phyloP scores from a whole-genome alignment of 495 filamentous ascomycete genomes.

The Pyrenula massariospora region DNA sequence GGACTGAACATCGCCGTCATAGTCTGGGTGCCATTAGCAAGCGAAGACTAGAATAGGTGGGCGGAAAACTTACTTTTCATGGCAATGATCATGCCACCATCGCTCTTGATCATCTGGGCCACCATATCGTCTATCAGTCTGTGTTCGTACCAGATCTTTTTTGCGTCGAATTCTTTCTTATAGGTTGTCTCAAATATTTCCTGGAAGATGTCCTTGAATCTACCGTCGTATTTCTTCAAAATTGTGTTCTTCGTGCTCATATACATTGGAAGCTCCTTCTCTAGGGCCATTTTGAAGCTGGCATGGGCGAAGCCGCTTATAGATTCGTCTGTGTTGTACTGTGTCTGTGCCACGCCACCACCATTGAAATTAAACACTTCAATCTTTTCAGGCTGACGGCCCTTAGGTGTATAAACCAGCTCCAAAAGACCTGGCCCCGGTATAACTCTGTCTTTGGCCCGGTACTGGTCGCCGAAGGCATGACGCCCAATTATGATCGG shows the following conservation, averaged over 20 bases:
- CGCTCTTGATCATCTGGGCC: slow-evolving; percentile 98
- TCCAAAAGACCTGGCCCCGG: slow-evolving; percentile 73
- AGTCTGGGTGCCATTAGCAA: slow-evolving; percentile 43
- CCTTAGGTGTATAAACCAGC: slow-evolving; percentile 83
- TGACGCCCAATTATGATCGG: slow-evolving; percentile 98
- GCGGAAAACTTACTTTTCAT: slow-evolving; percentile 66
- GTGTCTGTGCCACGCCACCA: slow-evolving; percentile 80
- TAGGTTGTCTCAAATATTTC: slow-evolving; percentile 84
- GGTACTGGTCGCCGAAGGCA: slow-evolving; percentile 97
- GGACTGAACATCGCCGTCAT: slow-evolving; percentile 97
- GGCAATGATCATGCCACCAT: slow-evolving; percentile 91
- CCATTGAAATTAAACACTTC: slow-evolving; percentile 85
- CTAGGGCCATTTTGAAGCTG: slow-evolving; percentile 85
- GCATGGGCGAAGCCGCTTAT: slow-evolving; percentile 92
- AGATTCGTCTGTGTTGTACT: slow-evolving; percentile 96
- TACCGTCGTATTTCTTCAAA: slow-evolving; percentile 94
- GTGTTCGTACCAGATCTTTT: slow-evolving; percentile 98
- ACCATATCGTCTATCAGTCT: slow-evolving; percentile 99
- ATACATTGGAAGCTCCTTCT: slow-evolving; percentile 80
- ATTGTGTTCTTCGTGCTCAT: slow-evolving; percentile 99
- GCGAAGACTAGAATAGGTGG: not conserved
- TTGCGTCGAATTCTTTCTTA: slow-evolving; percentile 76
- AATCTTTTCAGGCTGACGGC: slow-evolving; percentile 72
- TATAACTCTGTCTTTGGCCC: slow-evolving; percentile 79
- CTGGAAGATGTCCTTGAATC: slow-evolving; percentile 99